Evolutionary conservation across 2,329 filamentous ascomycete species (phyloP), one percentile per base, ranked within the genome.

Genomic region (Sclerotinia nivalis): DNA sequence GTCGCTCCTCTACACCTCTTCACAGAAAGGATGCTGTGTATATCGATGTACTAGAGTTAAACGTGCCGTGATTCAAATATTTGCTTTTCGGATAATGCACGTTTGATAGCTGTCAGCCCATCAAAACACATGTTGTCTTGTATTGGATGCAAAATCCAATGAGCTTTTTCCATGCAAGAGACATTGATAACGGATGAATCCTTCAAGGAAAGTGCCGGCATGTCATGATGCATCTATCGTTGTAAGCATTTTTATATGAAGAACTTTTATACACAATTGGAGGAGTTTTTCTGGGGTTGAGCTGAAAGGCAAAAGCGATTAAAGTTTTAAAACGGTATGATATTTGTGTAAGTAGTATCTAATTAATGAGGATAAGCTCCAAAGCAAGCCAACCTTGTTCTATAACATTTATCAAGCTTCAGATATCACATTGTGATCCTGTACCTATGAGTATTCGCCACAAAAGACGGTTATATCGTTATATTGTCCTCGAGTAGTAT

Each of bases 21-120:
- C 12, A 43, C 40, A 12, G 34, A n/a, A 13, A 40, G 55, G 12
- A 40, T 34, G 20, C 54, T 34, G 22, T 31, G 25, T 15, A 55
- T 37, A 3, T 43, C 40, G 40, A 31, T 3, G 10, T 12, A 56
- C 22, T 22, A 37, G 54, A 56, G 10, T 20, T 34, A 37, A 58
- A 34, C 37, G 37, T 43, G 34, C 34, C 56, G 8, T 6, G 4
- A 43, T 25, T 37, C 34, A 59, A 18, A 59, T 40, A 43, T 15
- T 43, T 49, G 49, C 28, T 7, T 62, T 50, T n/a, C 34, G 4
- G 4, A 47, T 28, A 20, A 37, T 28, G 20, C 45, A 10, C 10
- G 60, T 50, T 50, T 62, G 60, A 50, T 50, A 37, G 31, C 60
- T 62, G 60, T 18, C 60, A 50, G 31, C 13, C 43, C 25, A 22